phyloP scores from a whole-genome alignment of 441 rosid species.

The Pelargonium fulgidum region DNA sequence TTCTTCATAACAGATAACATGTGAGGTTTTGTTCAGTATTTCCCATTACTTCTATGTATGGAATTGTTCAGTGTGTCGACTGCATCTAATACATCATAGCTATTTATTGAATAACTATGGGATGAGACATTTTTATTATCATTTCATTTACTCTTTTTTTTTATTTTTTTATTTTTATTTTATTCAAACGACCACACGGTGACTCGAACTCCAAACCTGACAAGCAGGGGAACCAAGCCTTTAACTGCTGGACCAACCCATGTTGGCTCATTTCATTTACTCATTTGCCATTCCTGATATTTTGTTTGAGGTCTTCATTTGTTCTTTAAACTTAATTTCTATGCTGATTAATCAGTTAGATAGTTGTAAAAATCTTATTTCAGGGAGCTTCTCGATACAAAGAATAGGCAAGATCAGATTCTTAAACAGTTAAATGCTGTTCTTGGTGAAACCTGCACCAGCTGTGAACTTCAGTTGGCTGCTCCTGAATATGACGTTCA shows the following conservation, averaged over 20 bases:
- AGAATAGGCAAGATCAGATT: slow-evolving; percentile 48
- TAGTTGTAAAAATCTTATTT: too few species aligned
- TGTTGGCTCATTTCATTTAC: too few species aligned
- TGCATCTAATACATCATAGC: slow-evolving; percentile 9
- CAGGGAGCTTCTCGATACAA: slow-evolving; percentile 74
- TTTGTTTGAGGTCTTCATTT: too few species aligned
- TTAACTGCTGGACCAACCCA: too few species aligned
- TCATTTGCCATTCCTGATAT: too few species aligned
- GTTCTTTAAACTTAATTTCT: too few species aligned
- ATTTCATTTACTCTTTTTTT: too few species aligned
- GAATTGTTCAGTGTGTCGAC: not conserved
- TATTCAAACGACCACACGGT: too few species aligned
- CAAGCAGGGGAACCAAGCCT: too few species aligned
- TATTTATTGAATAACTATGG: not conserved
- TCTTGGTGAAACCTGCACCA: slow-evolving; percentile 62
- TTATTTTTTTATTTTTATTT: too few species aligned
- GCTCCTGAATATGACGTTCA: slow-evolving; percentile 53
- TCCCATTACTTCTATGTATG: not conserved
- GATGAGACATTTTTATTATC: not conserved
- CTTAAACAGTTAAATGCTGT: slow-evolving; percentile 51
- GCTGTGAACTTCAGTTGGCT: slow-evolving; percentile 65
- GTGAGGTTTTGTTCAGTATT: slow-evolving; percentile 32
- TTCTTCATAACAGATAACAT: slow-evolving; percentile 73
- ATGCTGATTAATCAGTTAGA: too few species aligned
- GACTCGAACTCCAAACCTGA: too few species aligned